phyloP scores from a whole-genome alignment of 345 rosid genomes.

The Eucalyptus coolabah region DNA sequence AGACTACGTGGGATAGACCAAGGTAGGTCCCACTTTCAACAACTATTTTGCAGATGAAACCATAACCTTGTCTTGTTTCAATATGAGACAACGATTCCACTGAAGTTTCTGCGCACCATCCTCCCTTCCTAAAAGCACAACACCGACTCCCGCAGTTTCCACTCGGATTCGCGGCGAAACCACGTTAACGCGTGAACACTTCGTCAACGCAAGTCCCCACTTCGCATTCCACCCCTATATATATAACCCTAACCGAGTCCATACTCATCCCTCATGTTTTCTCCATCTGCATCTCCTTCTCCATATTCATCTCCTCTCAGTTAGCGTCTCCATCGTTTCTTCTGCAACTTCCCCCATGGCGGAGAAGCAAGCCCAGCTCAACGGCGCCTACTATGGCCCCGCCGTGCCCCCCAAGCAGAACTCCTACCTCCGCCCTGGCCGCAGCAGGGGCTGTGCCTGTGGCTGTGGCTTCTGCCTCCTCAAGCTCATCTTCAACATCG shows the following conservation, averaged over 20 bases:
- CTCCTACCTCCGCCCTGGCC: slow-evolving; percentile 5
- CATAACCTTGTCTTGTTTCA: neutral
- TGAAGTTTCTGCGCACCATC: neutral
- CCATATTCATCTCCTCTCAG: neutral
- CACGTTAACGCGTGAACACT: no score
- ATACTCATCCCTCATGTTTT: neutral
- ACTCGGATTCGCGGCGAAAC: neutral
- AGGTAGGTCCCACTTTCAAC: neutral
- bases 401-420: neutral
- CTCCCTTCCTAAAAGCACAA: neutral
- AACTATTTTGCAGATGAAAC: neutral
- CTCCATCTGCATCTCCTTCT: neutral
- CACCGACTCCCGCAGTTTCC: neutral
- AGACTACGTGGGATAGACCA: neutral
- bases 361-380: neutral
- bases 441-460: neutral
- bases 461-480: slow-evolving; percentile 8
- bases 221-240: no score
- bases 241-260: no score
- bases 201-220: no score
- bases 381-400: slow-evolving; percentile 12
- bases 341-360: neutral
- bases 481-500: neutral
- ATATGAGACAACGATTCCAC: neutral
- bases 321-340: neutral